These are phyloP conservation scores for Auriscalpium vulgare DNA, from an alignment of 768 basidiomycete species.

Conservation along the genomic window DNA sequence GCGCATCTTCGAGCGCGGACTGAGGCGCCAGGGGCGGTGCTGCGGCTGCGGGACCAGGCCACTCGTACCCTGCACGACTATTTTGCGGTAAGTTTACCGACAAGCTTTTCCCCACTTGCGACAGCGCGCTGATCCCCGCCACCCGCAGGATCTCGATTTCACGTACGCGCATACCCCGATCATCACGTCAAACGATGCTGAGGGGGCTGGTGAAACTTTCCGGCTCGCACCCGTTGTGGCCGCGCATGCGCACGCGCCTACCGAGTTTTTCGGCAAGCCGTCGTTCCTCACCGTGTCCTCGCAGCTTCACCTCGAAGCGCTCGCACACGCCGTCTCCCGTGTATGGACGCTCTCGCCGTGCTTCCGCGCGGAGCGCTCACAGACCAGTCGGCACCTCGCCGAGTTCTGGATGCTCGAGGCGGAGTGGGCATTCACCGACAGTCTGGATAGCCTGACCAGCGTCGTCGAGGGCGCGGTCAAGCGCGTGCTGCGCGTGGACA, in stretches of 20 bases:
- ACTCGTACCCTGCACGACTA: slow-evolving; percentile 51
- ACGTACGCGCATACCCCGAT: slow-evolving; percentile 77
- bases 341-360: slow-evolving; percentile 91
- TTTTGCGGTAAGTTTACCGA: slow-evolving; percentile 52
- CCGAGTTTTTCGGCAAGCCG: slow-evolving; percentile 67
- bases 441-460: slow-evolving; percentile 42
- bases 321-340: slow-evolving; percentile 68
- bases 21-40: slow-evolving; percentile 58
- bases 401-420: slow-evolving; percentile 99
- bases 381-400: slow-evolving; percentile 85
- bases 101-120: background rate
- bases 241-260: slow-evolving; percentile 13
- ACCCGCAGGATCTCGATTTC: slow-evolving; percentile 65
- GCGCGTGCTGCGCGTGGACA: slow-evolving; percentile 25
- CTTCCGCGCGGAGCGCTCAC: slow-evolving; percentile 88
- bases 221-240: slow-evolving; percentile 40
- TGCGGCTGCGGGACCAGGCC: slow-evolving; percentile 61
- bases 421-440: slow-evolving; percentile 63
- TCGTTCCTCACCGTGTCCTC: slow-evolving; percentile 92
- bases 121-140: background rate
- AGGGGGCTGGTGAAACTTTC: slow-evolving; percentile 94
- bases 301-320: slow-evolving; percentile 90
- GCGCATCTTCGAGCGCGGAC: slow-evolving; percentile 86
- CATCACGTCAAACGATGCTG: slow-evolving; percentile 86
- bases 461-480: slow-evolving; percentile 51